Base-by-base conservation (phyloP, 108 stramenopile genomes). In the Fistulifera pelliculosa region DNA sequence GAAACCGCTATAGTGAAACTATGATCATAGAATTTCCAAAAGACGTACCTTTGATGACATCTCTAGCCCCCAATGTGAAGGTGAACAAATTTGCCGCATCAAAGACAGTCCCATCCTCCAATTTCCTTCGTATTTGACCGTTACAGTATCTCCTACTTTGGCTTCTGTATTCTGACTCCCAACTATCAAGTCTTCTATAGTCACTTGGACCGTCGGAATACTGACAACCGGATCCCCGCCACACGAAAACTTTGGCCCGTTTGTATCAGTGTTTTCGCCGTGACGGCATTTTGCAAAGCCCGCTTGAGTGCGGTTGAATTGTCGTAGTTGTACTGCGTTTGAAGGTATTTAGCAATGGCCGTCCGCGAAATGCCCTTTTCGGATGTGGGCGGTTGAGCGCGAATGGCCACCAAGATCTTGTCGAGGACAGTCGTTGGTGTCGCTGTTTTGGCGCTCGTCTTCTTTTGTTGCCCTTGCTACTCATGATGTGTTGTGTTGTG, bases 21-120 rank as follows among this genome's bases (percentile, higher is more conserved):
- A n/a, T n/a, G n/a, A n/a, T n/a, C n/a, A n/a, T n/a, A n/a, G n/a
- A n/a, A n/a, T n/a, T n/a, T n/a, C n/a, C n/a, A n/a, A n/a, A n/a
- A n/a, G n/a, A n/a, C n/a, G 3, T 35, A 35, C 31, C 95, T 45
- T 87, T 83, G 27, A 93, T 93, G 24, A 93, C 92, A 21, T 93
- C 92, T 0, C 92, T 87, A 0, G 64, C 76, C 5, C 92, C 92
- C 47, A 93, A 60, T 1, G 49, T 39, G 62, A 93, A 93, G 15
- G 60, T 65, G 65, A 93, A 93, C 7, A 41, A 65, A 7, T 60
- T 68, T 2, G 80, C 73, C 22, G 64, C 49, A 56, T 93, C 91
- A 65, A 89, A 93, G 3, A 60, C 48, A 26, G 57, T 65, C 1
- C 80, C 73, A 62, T 89, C 70, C 26, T 81, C 73, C 47, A 93